Base-by-base conservation (phyloP, 2,329 filamentous ascomycete genomes). In the Epichloe aotearoae region DNA sequence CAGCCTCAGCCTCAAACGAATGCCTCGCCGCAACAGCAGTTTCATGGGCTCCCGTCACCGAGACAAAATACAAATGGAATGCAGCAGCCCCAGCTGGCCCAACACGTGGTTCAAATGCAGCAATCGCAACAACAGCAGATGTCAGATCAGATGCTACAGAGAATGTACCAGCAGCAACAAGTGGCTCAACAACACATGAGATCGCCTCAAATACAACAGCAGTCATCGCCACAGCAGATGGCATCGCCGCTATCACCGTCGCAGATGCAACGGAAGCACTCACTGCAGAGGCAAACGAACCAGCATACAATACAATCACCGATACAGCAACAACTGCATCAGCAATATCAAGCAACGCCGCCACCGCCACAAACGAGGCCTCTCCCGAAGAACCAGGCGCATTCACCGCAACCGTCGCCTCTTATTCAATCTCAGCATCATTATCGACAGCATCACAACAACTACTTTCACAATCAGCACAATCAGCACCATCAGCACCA, bases 271-370 rank as follows among this genome's bases (percentile, higher is more conserved):
- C 41, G 49, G 36, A 47, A 54, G 10, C 47, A 54, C 26, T 52
- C 52, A 33, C 19, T 57, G 17, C 55, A 56, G 23, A 46, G 50
- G 5, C 52, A 47, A 23, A 26, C 42, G 34, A 49, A 47, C 14
- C 49, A 52, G 12, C 55, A 56, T 23, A 42, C 53, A 8, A 48
- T 52, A 23, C 51, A 44, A 10, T 55, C 53, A 7, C 53, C 53
- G 5, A 50, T 52, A 47, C 51, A 53, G 30, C 49, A 53, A 41
- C 67, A 68, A 40, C 61, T 64, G 36, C 59, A 61, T 20, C 55
- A 60, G 44, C 58, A 58, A 42, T 61, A 57, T 48, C 58, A 58
- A 44, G 49, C 52, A 26, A 49, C 50, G n/a, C 52, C 52, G 5
- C 49, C 49, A 3, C 52, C 49, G 17, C 42, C 41, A 17, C 33